Evolutionary conservation across 192 early-diverging fungal species (phyloP).

Genomic region (Coemansia sp.): DNA sequence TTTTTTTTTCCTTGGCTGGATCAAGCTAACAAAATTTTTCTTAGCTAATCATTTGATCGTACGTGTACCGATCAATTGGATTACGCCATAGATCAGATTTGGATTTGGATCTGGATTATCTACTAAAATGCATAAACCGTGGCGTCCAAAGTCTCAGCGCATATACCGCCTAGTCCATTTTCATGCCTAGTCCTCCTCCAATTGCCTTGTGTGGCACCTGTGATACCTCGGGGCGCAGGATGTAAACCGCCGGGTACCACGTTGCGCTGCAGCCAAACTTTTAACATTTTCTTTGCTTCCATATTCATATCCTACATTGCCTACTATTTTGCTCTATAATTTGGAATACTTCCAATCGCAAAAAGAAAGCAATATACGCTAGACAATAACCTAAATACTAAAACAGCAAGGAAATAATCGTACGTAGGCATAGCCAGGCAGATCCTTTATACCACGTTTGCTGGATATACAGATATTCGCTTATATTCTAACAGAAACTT

Average conservation of each 20-base stretch:
- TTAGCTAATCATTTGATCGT: background rate
- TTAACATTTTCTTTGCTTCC: background rate
- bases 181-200: background rate
- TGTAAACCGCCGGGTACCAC: too few species aligned
- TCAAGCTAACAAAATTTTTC: slow-evolving; percentile 11
- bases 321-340: background rate
- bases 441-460: too few species aligned
- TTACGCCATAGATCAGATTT: background rate
- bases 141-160: too few species aligned
- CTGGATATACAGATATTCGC: too few species aligned
- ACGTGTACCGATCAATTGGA: background rate
- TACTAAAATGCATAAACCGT: background rate
- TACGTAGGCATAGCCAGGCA: too few species aligned
- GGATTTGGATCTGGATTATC: background rate
- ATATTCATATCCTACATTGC: background rate
- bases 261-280: background rate
- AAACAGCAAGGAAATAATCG: background rate
- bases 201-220: background rate
- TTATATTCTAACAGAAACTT: background rate
- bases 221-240: background rate
- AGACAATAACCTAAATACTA: background rate
- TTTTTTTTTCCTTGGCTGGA: slow-evolving; percentile 4
- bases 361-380: background rate
- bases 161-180: too few species aligned
- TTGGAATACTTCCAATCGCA: background rate